Base-by-base conservation (phyloP, 2,329 filamentous ascomycete genomes). In the Ophiostoma populinum region DNA sequence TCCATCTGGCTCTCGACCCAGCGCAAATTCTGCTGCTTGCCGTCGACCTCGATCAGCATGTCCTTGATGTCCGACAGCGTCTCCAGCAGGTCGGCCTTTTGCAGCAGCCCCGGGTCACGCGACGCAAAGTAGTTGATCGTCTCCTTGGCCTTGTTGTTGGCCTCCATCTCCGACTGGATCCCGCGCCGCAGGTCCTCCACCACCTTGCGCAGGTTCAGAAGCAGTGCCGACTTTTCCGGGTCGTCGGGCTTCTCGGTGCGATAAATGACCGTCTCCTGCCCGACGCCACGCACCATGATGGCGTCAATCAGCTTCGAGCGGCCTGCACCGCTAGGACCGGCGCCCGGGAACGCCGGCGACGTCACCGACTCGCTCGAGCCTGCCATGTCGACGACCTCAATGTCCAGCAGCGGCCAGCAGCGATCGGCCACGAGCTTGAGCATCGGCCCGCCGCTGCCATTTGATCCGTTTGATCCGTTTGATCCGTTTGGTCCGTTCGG, bases 1-100 rank as follows among this genome's bases (percentile, higher is more conserved):
- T 98, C 90, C 54, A 98, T 80, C 56, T 95, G 83, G 35, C 75
- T 74, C 53, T 98, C 90, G 0, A 98, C 83, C 83, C 83, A 94
- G 35, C 87, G 80, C 31, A 98, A 67, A 51, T 90, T 94, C 51
- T 95, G 83, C 54, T 94, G 86, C 49, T 92, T 92, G 32, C 90
- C 90, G 48, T 95, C 90, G 11, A 93, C 82, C 47, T 98, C 90
- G 45, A 98, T 86, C 37, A 93, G 70, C 58, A 93, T 79, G 52
- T 92, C 81, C 50, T 83, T 83, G 47, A 79, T 74, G 42, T 76
- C 73, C 2, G 82, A 83, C 8, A 85, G 57, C 7, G 72, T 78
- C 49, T 90, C 82, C 11, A 92, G 65, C 3, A 90, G 60, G 39
- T 87, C 80, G 0, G 79, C 74, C 54, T 86, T 85, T 49, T 82